Evolutionary conservation across 805 yeast genomes (phyloP).

Genomic region (Starmera quercuum): DNA sequence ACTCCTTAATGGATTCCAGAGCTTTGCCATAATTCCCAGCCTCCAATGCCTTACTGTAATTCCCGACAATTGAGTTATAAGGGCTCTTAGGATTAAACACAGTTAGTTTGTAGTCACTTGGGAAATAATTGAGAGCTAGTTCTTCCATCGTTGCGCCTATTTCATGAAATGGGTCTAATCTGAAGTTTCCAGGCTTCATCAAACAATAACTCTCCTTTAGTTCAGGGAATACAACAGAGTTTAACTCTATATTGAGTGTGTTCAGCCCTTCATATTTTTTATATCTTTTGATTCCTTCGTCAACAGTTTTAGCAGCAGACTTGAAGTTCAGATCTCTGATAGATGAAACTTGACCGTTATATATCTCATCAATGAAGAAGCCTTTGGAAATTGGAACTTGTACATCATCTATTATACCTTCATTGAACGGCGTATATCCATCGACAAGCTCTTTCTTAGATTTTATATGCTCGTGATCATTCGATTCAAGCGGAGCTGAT

Average conservation of each 20-base stretch:
- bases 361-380: slow-evolving; percentile 27
- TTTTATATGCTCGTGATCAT: slow-evolving; percentile 1
- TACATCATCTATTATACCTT: slow-evolving; percentile 10
- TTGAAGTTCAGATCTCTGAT: slow-evolving; percentile 13
- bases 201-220: slow-evolving; percentile 43
- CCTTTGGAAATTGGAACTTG: slow-evolving; percentile 7
- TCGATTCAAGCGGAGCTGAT: background rate
- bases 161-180: slow-evolving; percentile 57
- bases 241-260: slow-evolving; percentile 17
- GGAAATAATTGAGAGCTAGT: slow-evolving; percentile 31
- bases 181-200: slow-evolving; percentile 45
- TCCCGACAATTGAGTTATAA: slow-evolving; percentile 29
- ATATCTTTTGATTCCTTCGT: slow-evolving; percentile 16
- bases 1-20: slow-evolving; percentile 29
- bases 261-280: slow-evolving; percentile 21
- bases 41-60: slow-evolving; percentile 26
- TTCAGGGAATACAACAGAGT: slow-evolving; percentile 31
- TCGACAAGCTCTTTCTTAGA: slow-evolving; percentile 7
- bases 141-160: slow-evolving; percentile 44
- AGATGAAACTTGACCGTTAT: slow-evolving; percentile 7
- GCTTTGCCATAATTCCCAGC: slow-evolving; percentile 23
- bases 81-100: slow-evolving; percentile 29
- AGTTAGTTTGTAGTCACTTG: slow-evolving; percentile 23
- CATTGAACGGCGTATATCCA: slow-evolving; percentile 18
- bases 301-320: slow-evolving; percentile 12